Conservation (phyloP, 192 early-diverging fungal genomes). For the Backusella luteola region DNA sequence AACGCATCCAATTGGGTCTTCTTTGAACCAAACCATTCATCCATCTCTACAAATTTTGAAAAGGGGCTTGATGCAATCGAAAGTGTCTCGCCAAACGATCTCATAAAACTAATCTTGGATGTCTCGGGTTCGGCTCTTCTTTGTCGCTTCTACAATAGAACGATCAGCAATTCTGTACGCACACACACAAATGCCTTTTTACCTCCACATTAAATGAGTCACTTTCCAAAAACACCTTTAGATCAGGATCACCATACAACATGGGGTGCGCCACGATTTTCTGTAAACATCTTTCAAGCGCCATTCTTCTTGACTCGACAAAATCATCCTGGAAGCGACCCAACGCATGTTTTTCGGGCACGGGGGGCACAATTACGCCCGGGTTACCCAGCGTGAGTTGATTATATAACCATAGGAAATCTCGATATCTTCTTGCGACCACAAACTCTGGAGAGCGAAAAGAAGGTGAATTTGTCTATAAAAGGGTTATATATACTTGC, state of each 20-base stretch:
- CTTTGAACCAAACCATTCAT: constrained; percentile 78
- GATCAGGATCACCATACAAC: constrained; percentile 78
- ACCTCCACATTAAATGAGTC: constrained; percentile 78
- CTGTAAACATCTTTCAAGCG: constrained; percentile 80
- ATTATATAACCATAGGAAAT: constrained; percentile 93
- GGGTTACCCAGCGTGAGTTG: constrained; percentile 77
- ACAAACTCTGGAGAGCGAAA: constrained; percentile 75
- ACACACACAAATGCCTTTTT: background rate
- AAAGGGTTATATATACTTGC: background rate
- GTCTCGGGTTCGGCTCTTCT: constrained; percentile 42
- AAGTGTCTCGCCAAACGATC: constrained; percentile 71
- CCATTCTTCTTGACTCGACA: constrained; percentile 82
- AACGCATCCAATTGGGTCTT: constrained; percentile 72
- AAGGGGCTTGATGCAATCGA: constrained; percentile 55
- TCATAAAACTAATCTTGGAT: constrained; percentile 48
- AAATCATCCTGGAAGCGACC: constrained; percentile 95
- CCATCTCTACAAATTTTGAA: constrained; percentile 68
- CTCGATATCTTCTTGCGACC: constrained; percentile 86
- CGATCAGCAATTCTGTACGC: background rate
- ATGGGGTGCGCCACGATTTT: constrained; percentile 80
- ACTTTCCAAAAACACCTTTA: constrained; percentile 86
- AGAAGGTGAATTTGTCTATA: constrained; percentile 70
- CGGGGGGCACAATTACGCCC: constrained; percentile 88
- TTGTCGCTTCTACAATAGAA: constrained; percentile 46
- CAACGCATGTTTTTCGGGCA: constrained; percentile 92